Evolutionary conservation across 805 yeast genomes (phyloP).

Genomic region (Kazachstania bromeliacearum): DNA sequence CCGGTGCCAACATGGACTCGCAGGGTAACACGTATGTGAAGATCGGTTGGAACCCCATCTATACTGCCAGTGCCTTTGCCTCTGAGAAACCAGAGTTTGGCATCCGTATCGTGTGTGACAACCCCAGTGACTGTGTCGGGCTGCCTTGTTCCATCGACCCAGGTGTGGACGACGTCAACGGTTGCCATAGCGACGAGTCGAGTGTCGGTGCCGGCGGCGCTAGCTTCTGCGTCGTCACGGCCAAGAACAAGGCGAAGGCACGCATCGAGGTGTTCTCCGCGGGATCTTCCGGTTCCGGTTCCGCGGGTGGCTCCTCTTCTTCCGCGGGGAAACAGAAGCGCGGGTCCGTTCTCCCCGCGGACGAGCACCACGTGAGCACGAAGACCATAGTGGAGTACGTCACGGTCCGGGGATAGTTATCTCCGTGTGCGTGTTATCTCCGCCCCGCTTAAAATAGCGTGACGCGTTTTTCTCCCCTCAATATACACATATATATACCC

Average conservation of each 20-base stretch:
- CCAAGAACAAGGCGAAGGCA: conserved; percentile 52
- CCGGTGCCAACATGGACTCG: conserved; percentile 77
- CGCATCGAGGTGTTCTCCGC: conserved; percentile 55
- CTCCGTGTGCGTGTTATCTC: not conserved
- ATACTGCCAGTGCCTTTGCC: conserved; percentile 37
- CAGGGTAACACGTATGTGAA: conserved; percentile 66
- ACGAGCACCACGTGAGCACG: not conserved
- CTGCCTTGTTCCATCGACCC: conserved; percentile 79
- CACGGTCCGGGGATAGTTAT: too few relatives aligned
- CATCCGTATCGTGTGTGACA: conserved; percentile 63
- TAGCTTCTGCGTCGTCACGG: conserved; percentile 76
- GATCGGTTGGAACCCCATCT: conserved; percentile 87
- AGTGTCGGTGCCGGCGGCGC: conserved; percentile 54
- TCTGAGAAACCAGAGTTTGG: conserved; percentile 57
- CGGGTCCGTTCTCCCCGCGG: too few relatives aligned
- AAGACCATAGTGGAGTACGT: too few relatives aligned
- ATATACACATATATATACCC: too few relatives aligned
- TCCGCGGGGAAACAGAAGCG: too few relatives aligned
- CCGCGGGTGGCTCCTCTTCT: too few relatives aligned
- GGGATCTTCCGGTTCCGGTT: too few relatives aligned
- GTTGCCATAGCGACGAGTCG: conserved; percentile 36
- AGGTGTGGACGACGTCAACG: conserved; percentile 47
- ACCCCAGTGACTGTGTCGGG: conserved; percentile 61
- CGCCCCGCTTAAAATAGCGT: too few relatives aligned
- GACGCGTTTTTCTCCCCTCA: too few relatives aligned